Conservation (phyloP, 805 yeast genomes). For the Schwanniomyces sp. region DNA sequence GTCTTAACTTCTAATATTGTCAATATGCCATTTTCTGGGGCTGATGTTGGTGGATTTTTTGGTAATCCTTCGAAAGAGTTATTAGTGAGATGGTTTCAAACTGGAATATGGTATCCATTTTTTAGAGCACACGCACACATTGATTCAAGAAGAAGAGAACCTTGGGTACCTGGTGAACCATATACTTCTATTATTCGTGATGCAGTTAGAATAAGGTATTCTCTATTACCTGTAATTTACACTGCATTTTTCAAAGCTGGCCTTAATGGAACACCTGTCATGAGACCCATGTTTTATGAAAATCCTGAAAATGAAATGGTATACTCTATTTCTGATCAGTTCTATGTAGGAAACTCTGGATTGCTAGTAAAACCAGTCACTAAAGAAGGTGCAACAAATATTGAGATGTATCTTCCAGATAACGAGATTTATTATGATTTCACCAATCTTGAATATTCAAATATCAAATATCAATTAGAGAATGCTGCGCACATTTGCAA, state of each 20-base stretch:
- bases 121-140: conserved; percentile 97
- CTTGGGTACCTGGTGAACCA: conserved; percentile 82
- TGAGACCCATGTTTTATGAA: conserved; percentile 67
- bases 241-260: conserved; percentile 73
- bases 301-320: conserved; percentile 45
- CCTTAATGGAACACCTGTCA: conserved; percentile 62
- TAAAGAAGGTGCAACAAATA: conserved; percentile 44
- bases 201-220: conserved; percentile 72
- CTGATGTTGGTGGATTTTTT: conserved; percentile 97
- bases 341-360: conserved; percentile 71
- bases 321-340: conserved; percentile 76
- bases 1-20: conserved; percentile 74
- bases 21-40: conserved; percentile 92
- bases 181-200: conserved; percentile 64
- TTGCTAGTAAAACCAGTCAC: conserved; percentile 81
- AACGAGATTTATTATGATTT: conserved; percentile 58
- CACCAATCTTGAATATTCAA: conserved; percentile 28
- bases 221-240: conserved; percentile 74
- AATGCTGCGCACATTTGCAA: conserved; percentile 35
- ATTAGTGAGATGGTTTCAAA: conserved; percentile 90
- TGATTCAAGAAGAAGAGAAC: conserved; percentile 90
- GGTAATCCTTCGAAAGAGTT: conserved; percentile 85
- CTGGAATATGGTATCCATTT: conserved; percentile 95
- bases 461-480: conserved; percentile 2
- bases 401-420: conserved; percentile 54